These are phyloP conservation scores for Ceratocystis cacaofunesta DNA, from an alignment of 2,329 filamentous ascomycete species.

Conservation along the genomic window DNA sequence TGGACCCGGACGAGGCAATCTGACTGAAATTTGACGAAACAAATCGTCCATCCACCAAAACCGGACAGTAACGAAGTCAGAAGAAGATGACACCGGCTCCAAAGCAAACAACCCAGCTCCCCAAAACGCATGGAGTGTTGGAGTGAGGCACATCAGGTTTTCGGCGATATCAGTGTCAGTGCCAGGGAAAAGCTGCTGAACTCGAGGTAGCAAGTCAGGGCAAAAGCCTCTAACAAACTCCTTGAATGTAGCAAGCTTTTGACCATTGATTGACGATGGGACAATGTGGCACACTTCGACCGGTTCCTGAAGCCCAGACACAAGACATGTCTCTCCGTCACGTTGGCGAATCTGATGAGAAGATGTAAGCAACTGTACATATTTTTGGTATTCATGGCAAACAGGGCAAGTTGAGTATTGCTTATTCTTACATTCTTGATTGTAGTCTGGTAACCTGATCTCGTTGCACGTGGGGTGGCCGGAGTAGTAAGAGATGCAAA, in stretches of 20 bases:
- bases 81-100: no score
- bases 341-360: neutral
- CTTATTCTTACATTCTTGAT: no score
- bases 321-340: neutral
- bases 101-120: no score
- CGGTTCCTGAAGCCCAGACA: neutral
- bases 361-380: no score
- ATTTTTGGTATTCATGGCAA: no score
- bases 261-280: neutral
- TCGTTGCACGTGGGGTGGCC: no score
- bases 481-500: no score
- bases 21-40: neutral
- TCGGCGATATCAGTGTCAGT: no score
- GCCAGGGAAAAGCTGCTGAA: neutral
- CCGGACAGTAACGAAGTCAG: neutral
- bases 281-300: neutral
- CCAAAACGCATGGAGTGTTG: no score
- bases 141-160: no score
- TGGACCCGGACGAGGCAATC: rapidly evolving
- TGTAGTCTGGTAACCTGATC: no score
- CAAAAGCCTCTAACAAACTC: neutral
- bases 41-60: neutral
- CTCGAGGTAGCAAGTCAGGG: neutral
- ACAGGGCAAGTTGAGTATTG: no score
- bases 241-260: neutral